phyloP scores from a whole-genome alignment of 2,329 filamentous ascomycete genomes.

The Colletotrichum acutatum region DNA sequence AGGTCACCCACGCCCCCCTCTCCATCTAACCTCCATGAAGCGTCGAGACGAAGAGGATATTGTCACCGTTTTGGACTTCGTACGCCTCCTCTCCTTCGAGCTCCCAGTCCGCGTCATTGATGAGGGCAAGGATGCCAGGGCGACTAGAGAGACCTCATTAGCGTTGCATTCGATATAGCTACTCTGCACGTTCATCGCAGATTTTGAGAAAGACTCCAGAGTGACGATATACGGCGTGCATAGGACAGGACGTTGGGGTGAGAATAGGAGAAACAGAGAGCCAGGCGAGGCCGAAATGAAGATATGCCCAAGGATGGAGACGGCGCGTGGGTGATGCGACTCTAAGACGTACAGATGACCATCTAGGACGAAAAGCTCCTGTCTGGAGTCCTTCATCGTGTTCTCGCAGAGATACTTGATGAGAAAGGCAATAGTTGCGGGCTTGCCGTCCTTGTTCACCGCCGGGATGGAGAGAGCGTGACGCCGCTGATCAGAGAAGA shows the following conservation, averaged over 20 bases:
- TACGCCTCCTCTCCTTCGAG: slow-evolving; percentile 95
- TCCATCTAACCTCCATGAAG: slow-evolving; percentile 83
- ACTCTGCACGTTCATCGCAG: slow-evolving; percentile 7
- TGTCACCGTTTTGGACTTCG: slow-evolving; percentile 83
- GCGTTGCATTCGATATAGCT: slow-evolving; percentile 22
- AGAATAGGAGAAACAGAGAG: slow-evolving; percentile 33
- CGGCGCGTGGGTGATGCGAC: slow-evolving; percentile 26
- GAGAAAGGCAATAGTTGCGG: slow-evolving; percentile 78
- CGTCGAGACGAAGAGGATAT: slow-evolving; percentile 95
- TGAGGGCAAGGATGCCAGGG: slow-evolving; percentile 93
- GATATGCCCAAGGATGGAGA: slow-evolving; percentile 26
- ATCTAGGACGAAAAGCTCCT: slow-evolving; percentile 90
- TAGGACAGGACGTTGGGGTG: slow-evolving; percentile 14
- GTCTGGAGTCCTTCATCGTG: slow-evolving; percentile 85
- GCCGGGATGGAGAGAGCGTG: slow-evolving; percentile 77
- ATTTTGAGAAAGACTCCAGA: not conserved
- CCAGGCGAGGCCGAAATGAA: slow-evolving; percentile 17
- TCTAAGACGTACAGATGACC: slow-evolving; percentile 79
- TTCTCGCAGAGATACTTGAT: slow-evolving; percentile 83
- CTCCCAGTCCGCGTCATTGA: slow-evolving; percentile 99
- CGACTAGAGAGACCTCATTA: slow-evolving; percentile 66
- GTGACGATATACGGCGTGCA: slow-evolving; percentile 27
- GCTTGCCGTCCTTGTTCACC: slow-evolving; percentile 66
- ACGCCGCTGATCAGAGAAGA: slow-evolving; percentile 86
- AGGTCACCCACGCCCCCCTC: slow-evolving; percentile 25